Conservation (phyloP, 1,139 yeast species). For the Debaryomyces coudertii region DNA sequence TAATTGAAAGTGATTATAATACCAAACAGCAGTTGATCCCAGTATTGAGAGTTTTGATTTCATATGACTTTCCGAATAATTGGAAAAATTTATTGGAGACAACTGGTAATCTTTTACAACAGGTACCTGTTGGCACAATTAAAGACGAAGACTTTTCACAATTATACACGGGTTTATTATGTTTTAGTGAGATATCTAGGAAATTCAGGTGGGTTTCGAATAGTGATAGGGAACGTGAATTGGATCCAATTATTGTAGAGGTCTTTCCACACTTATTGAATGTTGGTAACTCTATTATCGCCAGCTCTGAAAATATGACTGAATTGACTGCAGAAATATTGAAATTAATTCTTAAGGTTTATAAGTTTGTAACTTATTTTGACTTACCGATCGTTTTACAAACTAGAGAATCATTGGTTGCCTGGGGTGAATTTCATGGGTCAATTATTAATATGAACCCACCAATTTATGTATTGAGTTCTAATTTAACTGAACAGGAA, state of each 20-base stretch:
- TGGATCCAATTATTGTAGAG: conserved; percentile 62
- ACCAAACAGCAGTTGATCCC: conserved; percentile 69
- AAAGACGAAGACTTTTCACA: conserved; percentile 53
- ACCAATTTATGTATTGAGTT: conserved; percentile 49
- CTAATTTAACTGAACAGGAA: conserved; percentile 35
- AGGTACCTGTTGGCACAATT: conserved; percentile 26
- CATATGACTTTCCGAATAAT: conserved; percentile 64
- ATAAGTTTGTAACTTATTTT: conserved; percentile 78
- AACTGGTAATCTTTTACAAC: conserved; percentile 59
- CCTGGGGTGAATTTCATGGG: conserved; percentile 83
- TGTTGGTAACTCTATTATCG: conserved; percentile 63
- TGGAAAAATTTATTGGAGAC: conserved; percentile 72
- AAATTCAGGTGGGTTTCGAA: conserved; percentile 79
- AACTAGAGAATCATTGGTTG: conserved; percentile 54
- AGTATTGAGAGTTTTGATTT: conserved; percentile 65
- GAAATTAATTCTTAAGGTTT: conserved; percentile 73
- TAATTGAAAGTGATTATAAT: conserved; percentile 47
- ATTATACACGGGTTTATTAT: conserved; percentile 75
- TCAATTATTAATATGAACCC: conserved; percentile 63
- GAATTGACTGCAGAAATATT: conserved; percentile 70
- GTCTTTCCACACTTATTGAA: conserved; percentile 72
- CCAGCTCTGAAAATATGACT: conserved; percentile 37
- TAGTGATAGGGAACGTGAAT: conserved; percentile 51
- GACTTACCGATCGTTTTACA: conserved; percentile 78
- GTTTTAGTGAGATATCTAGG: conserved; percentile 74